Evolutionary conservation across 2,329 filamentous ascomycete genomes (phyloP), one percentile per base, ranked within the genome.

Genomic region (Colletotrichum simmondsii): DNA sequence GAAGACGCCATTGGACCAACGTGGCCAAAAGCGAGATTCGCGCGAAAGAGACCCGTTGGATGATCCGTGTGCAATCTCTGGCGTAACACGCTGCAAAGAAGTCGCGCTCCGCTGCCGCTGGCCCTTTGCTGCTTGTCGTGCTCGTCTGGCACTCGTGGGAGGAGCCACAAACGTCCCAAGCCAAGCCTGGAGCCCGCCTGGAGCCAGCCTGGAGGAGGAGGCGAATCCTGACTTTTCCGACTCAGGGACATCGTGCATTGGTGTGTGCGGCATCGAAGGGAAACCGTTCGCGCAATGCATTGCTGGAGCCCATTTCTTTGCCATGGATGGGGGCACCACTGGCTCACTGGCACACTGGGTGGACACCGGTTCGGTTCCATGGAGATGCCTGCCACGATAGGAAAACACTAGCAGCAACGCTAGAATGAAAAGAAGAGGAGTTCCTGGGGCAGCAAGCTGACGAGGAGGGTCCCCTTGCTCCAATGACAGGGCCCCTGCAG

Each of bases 381-480:
- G 70, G 65, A 32, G 32, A 65, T 72, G 70, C 70, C 65, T 72
- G 70, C 60, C 59, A 57, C 59, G 70, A 72, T 60, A 70, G 62
- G 30, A 54, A 46, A 56, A 54, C 57, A 53, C 46, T 53, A 28
- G 35, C 58, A 63, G 49, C n/a, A 32, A 56, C 49, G 62, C 62
- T 42, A 65, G 52, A 46, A 56, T 37, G 52, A 70, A 70, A 52
- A 70, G 54, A 63, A 64, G 26, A 68, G 46, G 70, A 64, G 52
- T 65, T 71, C 65, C 69, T 72, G 65, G 65, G 52, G 49, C 62
- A 32, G 49, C 35, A 56, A 63, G 70, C 69, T 63, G 28, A 49
- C 65, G 58, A 60, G 65, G 70, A 60, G 66, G 46, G 60, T 35
- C 62, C 26, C 67, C 65, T 59, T 72, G 70, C 70, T 69, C 42